Evolutionary conservation across 1,284 basidiomycete species (phyloP), one percentile per base, ranked within the genome.

Genomic region (Pyrrhoderma noxium): DNA sequence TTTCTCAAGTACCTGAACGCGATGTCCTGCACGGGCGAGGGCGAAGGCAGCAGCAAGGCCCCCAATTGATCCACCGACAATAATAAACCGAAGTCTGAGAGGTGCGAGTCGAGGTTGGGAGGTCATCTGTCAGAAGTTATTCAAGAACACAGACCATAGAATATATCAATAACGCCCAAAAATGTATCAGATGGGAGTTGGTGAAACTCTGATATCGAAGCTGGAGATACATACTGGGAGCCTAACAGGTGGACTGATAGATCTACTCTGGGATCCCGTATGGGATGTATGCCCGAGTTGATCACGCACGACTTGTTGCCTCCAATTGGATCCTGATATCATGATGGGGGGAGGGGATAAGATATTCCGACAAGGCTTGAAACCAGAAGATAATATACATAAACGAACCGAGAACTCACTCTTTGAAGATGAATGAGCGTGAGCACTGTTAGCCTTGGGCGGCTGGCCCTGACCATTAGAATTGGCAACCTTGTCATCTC

Each of bases 41-140:
- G 74, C 65, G 57, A 72, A 72, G 8, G 77, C 79, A 13, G 69
- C 68, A 1, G 80, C 72, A 3, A 82, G 70, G 22, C 78, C 79
- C 1, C 60, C 57, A 5, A 59, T 53, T 2, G 60, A 60, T 5
- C 58, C 60, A 41, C 61, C 61, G 39, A 62, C 60, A 37, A 63
- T 49, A 31, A 62, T 27, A 49, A 63, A 48, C 13, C 56, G 34
- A 35, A 61, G 52, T 44, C 55, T 56, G 27, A 51, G 53, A 22
- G 49, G 45, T 2, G 53, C 49, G 22, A 47, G 42, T 8, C 53
- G 49, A 3, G 37, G 37, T 35, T 34, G 47, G 16, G 43, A 16
- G 19, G 48, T 21, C 47, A 54, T 54, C 52, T 54, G 37, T n/a
- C 13, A 9, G 27, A 18, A 14, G 9, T 14, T 3, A 8, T n/a